Percentiles rank a stretch among this genome's conserved stretches.
Evolutionary conservation across 768 basidiomycete species (phyloP).

Genomic region (Lenzites betulinus): DNA sequence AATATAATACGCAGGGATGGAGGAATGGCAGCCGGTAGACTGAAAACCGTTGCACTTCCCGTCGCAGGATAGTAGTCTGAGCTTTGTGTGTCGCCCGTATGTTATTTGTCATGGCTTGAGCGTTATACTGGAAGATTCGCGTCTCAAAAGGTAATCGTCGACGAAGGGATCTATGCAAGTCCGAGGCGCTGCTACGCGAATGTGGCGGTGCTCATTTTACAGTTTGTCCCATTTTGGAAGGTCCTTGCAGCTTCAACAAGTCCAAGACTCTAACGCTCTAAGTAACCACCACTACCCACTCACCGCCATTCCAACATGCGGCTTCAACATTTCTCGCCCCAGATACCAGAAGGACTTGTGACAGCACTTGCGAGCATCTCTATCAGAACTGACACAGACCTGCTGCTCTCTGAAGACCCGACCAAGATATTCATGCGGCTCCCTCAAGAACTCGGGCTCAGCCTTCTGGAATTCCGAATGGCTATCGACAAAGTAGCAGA

Average conservation of each 20-base stretch:
- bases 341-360: constrained; percentile 47
- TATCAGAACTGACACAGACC: constrained; percentile 58
- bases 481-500: constrained; percentile 43
- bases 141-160: too few species aligned
- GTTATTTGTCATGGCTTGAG: too few species aligned
- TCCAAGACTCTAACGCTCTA: neutral
- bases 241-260: neutral
- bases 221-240: neutral
- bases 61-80: too few species aligned
- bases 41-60: too few species aligned
- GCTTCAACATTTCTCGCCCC: constrained; percentile 22
- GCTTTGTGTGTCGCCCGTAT: too few species aligned
- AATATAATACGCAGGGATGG: too few species aligned
- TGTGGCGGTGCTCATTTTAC: neutral
- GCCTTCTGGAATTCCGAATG: constrained; percentile 49
- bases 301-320: constrained; percentile 17
- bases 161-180: too few species aligned
- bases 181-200: too few species aligned
- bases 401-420: constrained; percentile 51
- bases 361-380: constrained; percentile 47
- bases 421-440: constrained; percentile 54
- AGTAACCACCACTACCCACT: neutral
- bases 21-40: too few species aligned
- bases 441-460: constrained; percentile 46
- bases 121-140: too few species aligned